Evolutionary conservation across 2,329 filamentous ascomycete species (phyloP).

Genomic region (Colletotrichum sp.): DNA sequence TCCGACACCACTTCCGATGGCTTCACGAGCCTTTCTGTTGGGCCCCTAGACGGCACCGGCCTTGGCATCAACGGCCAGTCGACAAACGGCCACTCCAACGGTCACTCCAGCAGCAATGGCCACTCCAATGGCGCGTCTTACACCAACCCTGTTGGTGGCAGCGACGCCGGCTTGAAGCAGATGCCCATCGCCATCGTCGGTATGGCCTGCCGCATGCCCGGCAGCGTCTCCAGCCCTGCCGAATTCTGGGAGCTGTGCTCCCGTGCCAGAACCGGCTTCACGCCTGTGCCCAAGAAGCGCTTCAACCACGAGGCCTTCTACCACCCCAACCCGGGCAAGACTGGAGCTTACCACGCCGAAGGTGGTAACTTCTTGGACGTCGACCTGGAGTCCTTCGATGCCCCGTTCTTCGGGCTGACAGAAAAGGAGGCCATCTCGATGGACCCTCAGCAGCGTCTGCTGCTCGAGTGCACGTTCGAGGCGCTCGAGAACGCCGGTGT

Average conservation of each 20-base stretch:
- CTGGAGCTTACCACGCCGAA: constrained; percentile 30
- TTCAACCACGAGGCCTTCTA: constrained; percentile 49
- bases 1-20: constrained; percentile 22
- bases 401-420: constrained; percentile 58
- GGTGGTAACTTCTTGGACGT: constrained; percentile 49
- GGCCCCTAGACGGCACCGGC: constrained; percentile 17
- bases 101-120: constrained; percentile 21
- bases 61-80: constrained; percentile 16
- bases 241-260: constrained; percentile 52
- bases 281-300: constrained; percentile 47
- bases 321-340: constrained; percentile 48
- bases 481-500: constrained; percentile 59
- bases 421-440: constrained; percentile 55
- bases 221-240: constrained; percentile 43
- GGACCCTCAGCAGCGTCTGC: constrained; percentile 59
- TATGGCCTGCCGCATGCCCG: constrained; percentile 52
- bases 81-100: constrained; percentile 22
- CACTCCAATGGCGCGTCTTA: constrained; percentile 2
- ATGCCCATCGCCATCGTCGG: constrained; percentile 52
- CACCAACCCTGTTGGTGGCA: constrained; percentile 13
- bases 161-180: constrained; percentile 26
- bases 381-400: constrained; percentile 53
- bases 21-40: constrained; percentile 19
- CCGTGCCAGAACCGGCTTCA: constrained; percentile 43
- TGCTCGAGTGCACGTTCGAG: constrained; percentile 60